Conservation (phyloP, 768 basidiomycete species). For the Calocybe cyanea region DNA sequence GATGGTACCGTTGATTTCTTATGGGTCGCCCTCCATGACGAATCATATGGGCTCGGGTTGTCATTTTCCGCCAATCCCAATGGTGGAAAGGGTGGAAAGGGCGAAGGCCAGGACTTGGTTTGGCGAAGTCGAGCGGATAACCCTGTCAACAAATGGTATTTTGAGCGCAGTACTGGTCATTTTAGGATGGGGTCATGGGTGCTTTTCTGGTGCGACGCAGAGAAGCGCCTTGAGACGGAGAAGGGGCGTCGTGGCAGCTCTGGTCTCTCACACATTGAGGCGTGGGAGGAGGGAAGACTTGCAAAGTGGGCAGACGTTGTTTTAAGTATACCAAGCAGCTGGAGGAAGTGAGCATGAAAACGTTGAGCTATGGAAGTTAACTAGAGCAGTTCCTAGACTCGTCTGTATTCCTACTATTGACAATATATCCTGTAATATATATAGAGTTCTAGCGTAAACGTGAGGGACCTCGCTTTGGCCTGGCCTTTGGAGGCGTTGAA, state of each 20-base stretch:
- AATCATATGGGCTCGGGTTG: constrained; percentile 94
- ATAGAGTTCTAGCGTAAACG: too few relatives aligned
- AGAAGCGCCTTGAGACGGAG: constrained; percentile 74
- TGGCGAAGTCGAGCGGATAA: constrained; percentile 94
- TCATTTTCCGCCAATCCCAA: constrained; percentile 94
- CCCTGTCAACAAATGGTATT: constrained; percentile 99
- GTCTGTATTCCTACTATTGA: constrained; percentile 20
- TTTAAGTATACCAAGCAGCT: constrained; percentile 71
- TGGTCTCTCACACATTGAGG: constrained; percentile 68
- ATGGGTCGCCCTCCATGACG: constrained; percentile 98
- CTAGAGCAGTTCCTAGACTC: background rate
- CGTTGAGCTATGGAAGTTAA: background rate
- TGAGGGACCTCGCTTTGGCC: constrained; percentile 10
- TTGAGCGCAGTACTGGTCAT: constrained; percentile 92
- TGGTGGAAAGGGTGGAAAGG: constrained; percentile 85
- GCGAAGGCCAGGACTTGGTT: constrained; percentile 90
- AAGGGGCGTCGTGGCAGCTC: constrained; percentile 60
- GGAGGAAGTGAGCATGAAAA: constrained; percentile 44
- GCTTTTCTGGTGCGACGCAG: constrained; percentile 98
- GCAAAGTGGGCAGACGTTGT: constrained; percentile 65
- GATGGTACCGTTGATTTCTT: constrained; percentile 99
- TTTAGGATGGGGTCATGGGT: constrained; percentile 83
- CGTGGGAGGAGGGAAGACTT: constrained; percentile 74
- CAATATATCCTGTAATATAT: too few relatives aligned
- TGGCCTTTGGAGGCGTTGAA: constrained; percentile 15